A percentile compares a stretch with the other conserved stretches of the same genome.
Evolutionary conservation across 2,329 filamentous ascomycete genomes (phyloP).

Genomic region (Drechslera avenae): DNA sequence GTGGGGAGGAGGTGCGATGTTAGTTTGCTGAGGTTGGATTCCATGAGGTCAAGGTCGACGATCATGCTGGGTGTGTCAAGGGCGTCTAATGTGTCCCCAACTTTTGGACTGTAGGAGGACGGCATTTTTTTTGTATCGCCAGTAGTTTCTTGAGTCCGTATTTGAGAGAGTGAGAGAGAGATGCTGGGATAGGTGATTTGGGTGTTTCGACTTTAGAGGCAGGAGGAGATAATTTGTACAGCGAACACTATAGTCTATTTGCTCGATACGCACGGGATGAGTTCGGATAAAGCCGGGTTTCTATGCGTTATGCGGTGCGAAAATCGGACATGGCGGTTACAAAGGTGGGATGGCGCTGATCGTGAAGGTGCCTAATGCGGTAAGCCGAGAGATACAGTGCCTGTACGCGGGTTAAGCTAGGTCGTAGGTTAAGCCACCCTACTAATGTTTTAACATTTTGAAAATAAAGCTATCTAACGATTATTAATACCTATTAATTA

Average conservation of each 20-base stretch:
- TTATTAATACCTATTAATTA: too few relatives aligned
- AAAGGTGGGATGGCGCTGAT: conserved; percentile 4
- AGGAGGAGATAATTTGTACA: background rate
- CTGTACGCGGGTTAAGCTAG: background rate
- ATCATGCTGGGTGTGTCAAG: conserved; percentile 64
- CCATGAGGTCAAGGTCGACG: conserved; percentile 59
- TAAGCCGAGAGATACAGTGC: conserved; percentile 17
- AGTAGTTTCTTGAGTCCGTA: background rate
- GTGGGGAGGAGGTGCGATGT: conserved; percentile 55
- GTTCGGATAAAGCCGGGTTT: background rate
- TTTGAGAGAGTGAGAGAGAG: too few relatives aligned
- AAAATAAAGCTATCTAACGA: too few relatives aligned
- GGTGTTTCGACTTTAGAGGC: too few relatives aligned
- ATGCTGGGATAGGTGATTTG: too few relatives aligned
- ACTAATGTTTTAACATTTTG: too few relatives aligned
- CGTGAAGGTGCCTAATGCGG: conserved; percentile 10
- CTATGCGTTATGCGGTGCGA: background rate
- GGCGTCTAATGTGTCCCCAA: conserved; percentile 51
- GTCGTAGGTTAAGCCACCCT: too few relatives aligned
- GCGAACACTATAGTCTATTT: too few relatives aligned
- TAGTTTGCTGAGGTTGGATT: conserved; percentile 57
- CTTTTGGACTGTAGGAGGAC: conserved; percentile 51
- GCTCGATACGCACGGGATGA: too few relatives aligned
- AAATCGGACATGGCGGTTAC: conserved; percentile 4
- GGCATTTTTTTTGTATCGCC: too few relatives aligned